phyloP scores from a whole-genome alignment of 441 rosid genomes.

The Corymbia calophylla region DNA sequence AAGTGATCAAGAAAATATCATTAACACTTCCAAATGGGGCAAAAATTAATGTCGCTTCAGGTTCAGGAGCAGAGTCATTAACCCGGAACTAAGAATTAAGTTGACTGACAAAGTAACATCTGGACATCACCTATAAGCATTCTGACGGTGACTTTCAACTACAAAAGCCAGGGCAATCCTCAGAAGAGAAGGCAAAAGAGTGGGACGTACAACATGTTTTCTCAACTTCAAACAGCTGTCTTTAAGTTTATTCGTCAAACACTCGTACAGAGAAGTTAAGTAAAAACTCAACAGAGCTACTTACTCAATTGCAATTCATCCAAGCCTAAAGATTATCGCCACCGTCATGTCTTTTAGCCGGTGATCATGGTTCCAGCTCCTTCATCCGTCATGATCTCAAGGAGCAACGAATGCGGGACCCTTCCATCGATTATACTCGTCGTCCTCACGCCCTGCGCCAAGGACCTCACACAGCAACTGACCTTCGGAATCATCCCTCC shows the following conservation, averaged over 20 bases:
- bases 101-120: not conserved
- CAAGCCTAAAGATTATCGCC: not conserved
- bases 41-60: not conserved
- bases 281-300: not conserved
- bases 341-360: conserved; percentile 19
- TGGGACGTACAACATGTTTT: not conserved
- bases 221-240: not conserved
- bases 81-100: not conserved
- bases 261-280: not conserved
- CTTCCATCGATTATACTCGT: conserved; percentile 90
- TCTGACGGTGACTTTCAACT: not conserved
- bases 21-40: not conserved
- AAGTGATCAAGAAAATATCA: not conserved
- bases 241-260: not conserved
- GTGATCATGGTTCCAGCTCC: conserved; percentile 95
- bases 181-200: not conserved
- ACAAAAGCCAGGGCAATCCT: not conserved
- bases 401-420: conserved; percentile 71
- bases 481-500: conserved; percentile 99
- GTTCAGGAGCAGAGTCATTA: not conserved
- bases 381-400: conserved; percentile 82
- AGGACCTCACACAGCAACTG: conserved; percentile 71
- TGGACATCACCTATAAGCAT: not conserved
- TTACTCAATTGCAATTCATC: not conserved
- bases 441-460: conserved; percentile 85